Percentiles rank a stretch among this genome's conserved stretches.
Conservation (phyloP, 495 filamentous ascomycete species). For the Annulohypoxylon maeteangense region DNA sequence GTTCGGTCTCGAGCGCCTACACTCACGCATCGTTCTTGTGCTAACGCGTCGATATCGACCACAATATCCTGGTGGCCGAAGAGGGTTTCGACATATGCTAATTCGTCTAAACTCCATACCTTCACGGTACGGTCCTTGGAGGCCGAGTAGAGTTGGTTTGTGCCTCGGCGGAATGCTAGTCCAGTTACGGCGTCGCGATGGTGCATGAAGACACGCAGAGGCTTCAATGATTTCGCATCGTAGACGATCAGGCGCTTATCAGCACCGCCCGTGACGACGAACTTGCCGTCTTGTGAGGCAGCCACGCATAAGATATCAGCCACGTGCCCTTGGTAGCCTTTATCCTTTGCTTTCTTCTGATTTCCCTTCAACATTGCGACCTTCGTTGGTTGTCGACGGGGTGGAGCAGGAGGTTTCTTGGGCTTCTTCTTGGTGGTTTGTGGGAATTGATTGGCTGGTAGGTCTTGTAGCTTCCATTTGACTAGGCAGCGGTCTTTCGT, state of each 20-base stretch:
- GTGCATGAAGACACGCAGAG: slow-evolving; percentile 85
- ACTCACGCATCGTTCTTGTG: slow-evolving; percentile 86
- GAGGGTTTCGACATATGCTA: slow-evolving; percentile 92
- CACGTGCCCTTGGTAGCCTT: slow-evolving; percentile 77
- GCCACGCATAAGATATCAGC: slow-evolving; percentile 82
- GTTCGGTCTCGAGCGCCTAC: slow-evolving; percentile 91
- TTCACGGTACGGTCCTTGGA: slow-evolving; percentile 91
- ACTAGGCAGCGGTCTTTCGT: slow-evolving; percentile 84
- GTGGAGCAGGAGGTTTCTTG: slow-evolving; percentile 72
- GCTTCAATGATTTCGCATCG: slow-evolving; percentile 79
- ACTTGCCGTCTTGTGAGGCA: slow-evolving; percentile 88
- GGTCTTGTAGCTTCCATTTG: slow-evolving; percentile 83
- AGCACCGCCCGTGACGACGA: slow-evolving; percentile 85
- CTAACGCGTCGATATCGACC: slow-evolving; percentile 81
- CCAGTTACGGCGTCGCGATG: slow-evolving; percentile 89
- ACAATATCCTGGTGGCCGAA: slow-evolving; percentile 96
- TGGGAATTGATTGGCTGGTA: slow-evolving; percentile 64
- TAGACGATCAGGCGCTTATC: slow-evolving; percentile 87
- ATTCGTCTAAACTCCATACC: slow-evolving; percentile 76
- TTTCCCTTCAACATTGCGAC: slow-evolving; percentile 73
- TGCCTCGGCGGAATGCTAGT: slow-evolving; percentile 85
- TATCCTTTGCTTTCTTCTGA: slow-evolving; percentile 68
- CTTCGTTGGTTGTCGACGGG: slow-evolving; percentile 75
- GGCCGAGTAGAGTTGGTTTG: slow-evolving; percentile 90
- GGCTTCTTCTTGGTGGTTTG: slow-evolving; percentile 65